Percentiles rank a stretch among this genome's conserved stretches.
Conservation (phyloP, 768 basidiomycete genomes). For the Trametes gibbosa region DNA sequence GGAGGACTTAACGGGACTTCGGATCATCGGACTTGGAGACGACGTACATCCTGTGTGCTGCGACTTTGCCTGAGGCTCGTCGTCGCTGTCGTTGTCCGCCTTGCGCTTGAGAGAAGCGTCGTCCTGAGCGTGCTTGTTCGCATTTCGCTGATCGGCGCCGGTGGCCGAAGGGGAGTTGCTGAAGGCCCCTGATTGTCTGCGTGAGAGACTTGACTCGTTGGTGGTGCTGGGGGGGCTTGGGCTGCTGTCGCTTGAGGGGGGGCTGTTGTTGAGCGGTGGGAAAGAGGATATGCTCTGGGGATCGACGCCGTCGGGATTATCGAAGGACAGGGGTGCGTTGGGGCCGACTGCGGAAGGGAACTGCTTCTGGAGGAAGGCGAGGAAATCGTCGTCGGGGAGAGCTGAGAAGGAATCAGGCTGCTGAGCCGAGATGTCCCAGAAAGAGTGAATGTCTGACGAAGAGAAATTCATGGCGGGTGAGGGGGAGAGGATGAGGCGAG, state of each 20-base stretch:
- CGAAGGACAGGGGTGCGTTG: slow-evolving; percentile 19
- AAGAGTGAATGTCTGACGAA: slow-evolving; percentile 38
- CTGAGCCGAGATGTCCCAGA: slow-evolving; percentile 61
- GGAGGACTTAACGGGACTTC: slow-evolving; percentile 3
- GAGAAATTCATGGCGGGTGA: slow-evolving; percentile 46
- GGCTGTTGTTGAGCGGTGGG: slow-evolving; percentile 50
- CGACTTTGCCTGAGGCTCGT: slow-evolving; percentile 65
- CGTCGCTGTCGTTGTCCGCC: slow-evolving; percentile 62
- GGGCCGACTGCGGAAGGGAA: slow-evolving; percentile 41
- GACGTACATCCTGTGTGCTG: slow-evolving; percentile 56
- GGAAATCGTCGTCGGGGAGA: slow-evolving; percentile 72
- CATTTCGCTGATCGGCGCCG: slow-evolving; percentile 19
- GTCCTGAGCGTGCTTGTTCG: slow-evolving; percentile 32
- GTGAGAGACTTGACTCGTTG: slow-evolving; percentile 32
- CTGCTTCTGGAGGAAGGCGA: slow-evolving; percentile 75
- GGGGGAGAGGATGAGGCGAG: slow-evolving; percentile 4
- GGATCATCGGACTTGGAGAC: neutral
- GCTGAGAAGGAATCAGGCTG: slow-evolving; percentile 58
- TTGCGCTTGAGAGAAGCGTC: slow-evolving; percentile 71
- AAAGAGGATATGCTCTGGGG: slow-evolving; percentile 56
- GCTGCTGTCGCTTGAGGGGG: slow-evolving; percentile 68
- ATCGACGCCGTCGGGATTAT: slow-evolving; percentile 47
- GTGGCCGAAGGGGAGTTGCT: slow-evolving; percentile 15
- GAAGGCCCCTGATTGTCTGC: slow-evolving; percentile 32
- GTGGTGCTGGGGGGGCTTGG: slow-evolving; percentile 66